A percentile compares a stretch with the other conserved stretches of the same genome.
These are phyloP conservation scores for Candida frijolesensis DNA, from an alignment of 1,139 yeast species.

Conservation along the genomic window DNA sequence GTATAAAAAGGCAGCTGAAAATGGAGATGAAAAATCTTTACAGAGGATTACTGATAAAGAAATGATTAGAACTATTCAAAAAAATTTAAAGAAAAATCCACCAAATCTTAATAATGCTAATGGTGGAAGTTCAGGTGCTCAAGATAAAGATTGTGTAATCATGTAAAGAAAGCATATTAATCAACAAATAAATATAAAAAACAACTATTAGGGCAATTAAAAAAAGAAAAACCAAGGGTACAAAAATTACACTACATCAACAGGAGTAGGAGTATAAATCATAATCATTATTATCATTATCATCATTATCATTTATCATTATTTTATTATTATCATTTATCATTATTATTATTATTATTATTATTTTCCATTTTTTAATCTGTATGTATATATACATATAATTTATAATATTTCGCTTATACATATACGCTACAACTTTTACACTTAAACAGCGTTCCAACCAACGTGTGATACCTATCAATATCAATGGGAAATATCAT, in stretches of 20 bases:
- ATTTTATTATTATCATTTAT: no score
- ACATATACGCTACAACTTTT: neutral
- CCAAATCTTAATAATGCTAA: conserved; percentile 7
- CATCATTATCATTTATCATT: no score
- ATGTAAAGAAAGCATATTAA: no score
- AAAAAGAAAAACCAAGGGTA: neutral
- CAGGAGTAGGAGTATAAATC: neutral
- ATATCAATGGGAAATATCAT: no score
- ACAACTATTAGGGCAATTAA: neutral
- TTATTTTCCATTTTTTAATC: neutral
- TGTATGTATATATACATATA: neutral
- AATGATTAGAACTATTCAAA: conserved; percentile 31
- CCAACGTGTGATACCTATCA: no score
- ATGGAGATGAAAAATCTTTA: conserved; percentile 70
- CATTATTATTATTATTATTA: no score
- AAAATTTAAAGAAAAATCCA: conserved; percentile 30
- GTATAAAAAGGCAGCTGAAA: conserved; percentile 75
- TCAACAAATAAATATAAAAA: conserved; percentile 1
- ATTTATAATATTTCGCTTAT: neutral
- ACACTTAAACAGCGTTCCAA: no score
- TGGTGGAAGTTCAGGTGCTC: conserved; percentile 22
- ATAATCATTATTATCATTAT: no score
- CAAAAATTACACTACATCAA: no score
- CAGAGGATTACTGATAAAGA: conserved; percentile 38
- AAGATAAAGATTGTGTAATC: conserved; percentile 49